Evolutionary conservation across 352 stramenopile species (phyloP).

Genomic region (Pythium brachiatum): DNA sequence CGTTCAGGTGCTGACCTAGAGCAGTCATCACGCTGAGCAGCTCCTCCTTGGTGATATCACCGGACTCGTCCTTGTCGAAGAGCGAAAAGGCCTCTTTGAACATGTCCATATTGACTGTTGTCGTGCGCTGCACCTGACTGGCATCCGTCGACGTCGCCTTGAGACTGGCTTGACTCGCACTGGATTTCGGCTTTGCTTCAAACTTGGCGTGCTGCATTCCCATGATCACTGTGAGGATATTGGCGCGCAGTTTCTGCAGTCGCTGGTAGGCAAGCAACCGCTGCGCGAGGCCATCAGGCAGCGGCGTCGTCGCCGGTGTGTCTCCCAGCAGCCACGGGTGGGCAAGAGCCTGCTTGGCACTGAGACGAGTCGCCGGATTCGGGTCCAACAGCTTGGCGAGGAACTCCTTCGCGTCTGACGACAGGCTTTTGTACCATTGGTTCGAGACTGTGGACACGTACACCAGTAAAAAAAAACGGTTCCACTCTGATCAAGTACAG

Average conservation of each 20-base stretch:
- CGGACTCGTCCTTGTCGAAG: constrained; percentile 77
- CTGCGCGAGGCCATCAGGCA: constrained; percentile 45
- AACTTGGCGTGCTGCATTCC: constrained; percentile 59
- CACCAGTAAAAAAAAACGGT: neutral
- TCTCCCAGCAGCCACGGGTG: constrained; percentile 61
- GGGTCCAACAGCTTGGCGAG: constrained; percentile 47
- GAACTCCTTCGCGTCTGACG: constrained; percentile 59
- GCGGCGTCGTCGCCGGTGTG: constrained; percentile 38
- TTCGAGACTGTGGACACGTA: constrained; percentile 41
- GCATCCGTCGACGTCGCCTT: neutral
- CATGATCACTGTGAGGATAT: constrained; percentile 77
- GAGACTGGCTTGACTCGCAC: no score
- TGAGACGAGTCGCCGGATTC: constrained; percentile 50
- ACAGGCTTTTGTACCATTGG: constrained; percentile 62
- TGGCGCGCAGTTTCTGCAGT: constrained; percentile 67
- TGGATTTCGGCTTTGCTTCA: constrained; percentile 12
- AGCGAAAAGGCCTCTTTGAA: constrained; percentile 74
- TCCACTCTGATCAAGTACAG: neutral
- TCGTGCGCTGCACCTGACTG: constrained; percentile 29
- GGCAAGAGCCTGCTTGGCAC: constrained; percentile 47
- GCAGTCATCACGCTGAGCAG: constrained; percentile 47
- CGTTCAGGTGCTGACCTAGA: constrained; percentile 44
- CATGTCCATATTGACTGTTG: constrained; percentile 79
- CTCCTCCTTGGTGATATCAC: constrained; percentile 63
- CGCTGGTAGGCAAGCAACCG: constrained; percentile 64